These are phyloP conservation scores for Coniella lustricola DNA, from an alignment of 2,329 filamentous ascomycete species.

Conservation along the genomic window DNA sequence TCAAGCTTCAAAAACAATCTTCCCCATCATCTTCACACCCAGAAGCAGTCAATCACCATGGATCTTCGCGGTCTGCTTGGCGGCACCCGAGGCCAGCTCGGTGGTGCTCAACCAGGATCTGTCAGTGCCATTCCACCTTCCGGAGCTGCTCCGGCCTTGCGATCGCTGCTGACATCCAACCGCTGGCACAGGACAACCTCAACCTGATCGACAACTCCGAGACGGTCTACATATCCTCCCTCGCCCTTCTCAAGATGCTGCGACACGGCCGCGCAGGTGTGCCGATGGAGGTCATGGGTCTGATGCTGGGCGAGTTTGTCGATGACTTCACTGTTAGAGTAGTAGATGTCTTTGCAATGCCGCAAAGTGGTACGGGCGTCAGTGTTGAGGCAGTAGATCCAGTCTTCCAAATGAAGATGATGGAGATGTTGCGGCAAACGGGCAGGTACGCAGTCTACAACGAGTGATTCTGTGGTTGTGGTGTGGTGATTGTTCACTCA, in stretches of 20 bases:
- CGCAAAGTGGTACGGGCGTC: constrained; percentile 94
- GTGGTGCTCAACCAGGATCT: constrained; percentile 52
- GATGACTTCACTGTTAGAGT: constrained; percentile 98
- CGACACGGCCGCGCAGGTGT: constrained; percentile 95
- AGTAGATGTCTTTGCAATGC: constrained; percentile 99
- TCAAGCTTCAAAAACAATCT: constrained; percentile 10
- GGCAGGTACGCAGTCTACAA: constrained; percentile 59
- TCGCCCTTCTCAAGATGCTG: constrained; percentile 97
- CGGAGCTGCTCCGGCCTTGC: neutral
- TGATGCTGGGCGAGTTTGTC: constrained; percentile 98
- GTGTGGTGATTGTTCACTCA: no score
- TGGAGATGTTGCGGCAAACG: constrained; percentile 98
- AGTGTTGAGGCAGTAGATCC: constrained; percentile 97
- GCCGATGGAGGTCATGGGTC: constrained; percentile 99
- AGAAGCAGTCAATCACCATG: constrained; percentile 46
- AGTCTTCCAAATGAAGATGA: constrained; percentile 99
- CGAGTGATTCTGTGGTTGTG: neutral
- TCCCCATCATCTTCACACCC: constrained; percentile 14
- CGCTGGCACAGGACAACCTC: constrained; percentile 62
- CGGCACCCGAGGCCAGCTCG: constrained; percentile 60
- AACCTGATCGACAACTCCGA: constrained; percentile 98
- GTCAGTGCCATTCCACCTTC: constrained; percentile 37
- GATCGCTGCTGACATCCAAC: constrained; percentile 14
- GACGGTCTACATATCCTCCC: constrained; percentile 97
- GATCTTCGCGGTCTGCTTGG: constrained; percentile 88